These are phyloP conservation scores for Colletotrichum musae DNA, from an alignment of 2,329 filamentous ascomycete genomes.

Conservation along the genomic window DNA sequence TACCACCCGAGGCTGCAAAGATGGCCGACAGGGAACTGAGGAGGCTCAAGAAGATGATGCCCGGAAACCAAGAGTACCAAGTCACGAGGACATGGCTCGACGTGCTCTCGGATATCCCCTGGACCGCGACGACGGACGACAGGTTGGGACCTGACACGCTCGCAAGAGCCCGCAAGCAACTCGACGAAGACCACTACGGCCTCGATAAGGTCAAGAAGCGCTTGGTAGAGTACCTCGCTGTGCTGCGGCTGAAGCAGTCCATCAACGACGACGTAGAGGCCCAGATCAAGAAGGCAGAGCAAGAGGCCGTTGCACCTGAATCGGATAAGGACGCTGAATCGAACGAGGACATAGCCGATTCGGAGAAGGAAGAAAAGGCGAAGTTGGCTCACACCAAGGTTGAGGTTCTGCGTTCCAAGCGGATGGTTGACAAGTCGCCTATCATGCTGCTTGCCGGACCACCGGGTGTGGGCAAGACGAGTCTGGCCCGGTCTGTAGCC, in stretches of 20 bases:
- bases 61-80: slow-evolving; percentile 95
- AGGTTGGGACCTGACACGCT: slow-evolving; percentile 87
- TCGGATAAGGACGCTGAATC: slow-evolving; percentile 48
- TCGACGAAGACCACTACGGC: slow-evolving; percentile 97
- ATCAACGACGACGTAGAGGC: slow-evolving; percentile 87
- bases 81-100: slow-evolving; percentile 95
- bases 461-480: slow-evolving; percentile 96
- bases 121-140: slow-evolving; percentile 88
- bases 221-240: slow-evolving; percentile 93
- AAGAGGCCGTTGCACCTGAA: slow-evolving; percentile 59
- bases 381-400: slow-evolving; percentile 73
- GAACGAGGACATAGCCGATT: slow-evolving; percentile 48
- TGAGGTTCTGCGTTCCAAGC: slow-evolving; percentile 83
- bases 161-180: slow-evolving; percentile 84
- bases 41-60: slow-evolving; percentile 93
- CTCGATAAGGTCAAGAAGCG: slow-evolving; percentile 98
- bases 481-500: slow-evolving; percentile 92
- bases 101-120: slow-evolving; percentile 93
- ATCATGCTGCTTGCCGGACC: slow-evolving; percentile 95
- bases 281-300: slow-evolving; percentile 79
- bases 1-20: slow-evolving; percentile 88
- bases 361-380: slow-evolving; percentile 49
- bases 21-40: slow-evolving; percentile 92
- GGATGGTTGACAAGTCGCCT: slow-evolving; percentile 93
- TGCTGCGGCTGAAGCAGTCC: slow-evolving; percentile 94